phyloP scores from a whole-genome alignment of 2,329 filamentous ascomycete species.

The Cordyceps cateniannulata region DNA sequence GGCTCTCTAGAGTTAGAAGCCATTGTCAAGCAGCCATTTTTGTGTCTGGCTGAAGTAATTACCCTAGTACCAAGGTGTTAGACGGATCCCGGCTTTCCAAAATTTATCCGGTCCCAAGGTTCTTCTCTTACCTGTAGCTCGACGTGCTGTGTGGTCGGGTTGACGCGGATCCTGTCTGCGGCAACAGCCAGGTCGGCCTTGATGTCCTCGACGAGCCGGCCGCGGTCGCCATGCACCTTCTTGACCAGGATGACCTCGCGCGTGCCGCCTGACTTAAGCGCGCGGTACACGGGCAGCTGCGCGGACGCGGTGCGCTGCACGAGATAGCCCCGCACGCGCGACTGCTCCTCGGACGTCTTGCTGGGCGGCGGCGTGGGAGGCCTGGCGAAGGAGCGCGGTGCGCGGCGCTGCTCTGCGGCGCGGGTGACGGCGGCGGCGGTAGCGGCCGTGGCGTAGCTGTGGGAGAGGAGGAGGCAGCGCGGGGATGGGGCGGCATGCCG shows the following conservation, averaged over 20 bases:
- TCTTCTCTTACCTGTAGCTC: conserved; percentile 56
- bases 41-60: conserved; percentile 24
- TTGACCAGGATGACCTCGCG: conserved; percentile 68
- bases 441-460: conserved; percentile 8
- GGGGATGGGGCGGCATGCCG: background rate
- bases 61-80: conserved; percentile 23
- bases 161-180: conserved; percentile 45
- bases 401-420: background rate
- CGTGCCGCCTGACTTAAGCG: conserved; percentile 68
- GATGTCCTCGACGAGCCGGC: conserved; percentile 58
- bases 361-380: conserved; percentile 24
- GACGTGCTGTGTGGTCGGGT: conserved; percentile 64
- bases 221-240: conserved; percentile 69
- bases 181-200: conserved; percentile 50
- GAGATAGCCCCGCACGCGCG: conserved; percentile 35
- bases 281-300: conserved; percentile 71
- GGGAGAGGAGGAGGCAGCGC: background rate
- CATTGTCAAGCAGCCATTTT: conserved; percentile 28
- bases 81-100: background rate
- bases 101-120: too few relatives aligned
- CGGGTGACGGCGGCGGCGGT: conserved; percentile 4
- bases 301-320: conserved; percentile 64
- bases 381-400: conserved; percentile 18
- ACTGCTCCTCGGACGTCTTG: conserved; percentile 25
- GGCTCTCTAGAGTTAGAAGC: conserved; percentile 24